A percentile compares a stretch with the other conserved stretches of the same genome.
Evolutionary conservation across 1,284 basidiomycete genomes (phyloP).

Genomic region (Wallemia hederae): DNA sequence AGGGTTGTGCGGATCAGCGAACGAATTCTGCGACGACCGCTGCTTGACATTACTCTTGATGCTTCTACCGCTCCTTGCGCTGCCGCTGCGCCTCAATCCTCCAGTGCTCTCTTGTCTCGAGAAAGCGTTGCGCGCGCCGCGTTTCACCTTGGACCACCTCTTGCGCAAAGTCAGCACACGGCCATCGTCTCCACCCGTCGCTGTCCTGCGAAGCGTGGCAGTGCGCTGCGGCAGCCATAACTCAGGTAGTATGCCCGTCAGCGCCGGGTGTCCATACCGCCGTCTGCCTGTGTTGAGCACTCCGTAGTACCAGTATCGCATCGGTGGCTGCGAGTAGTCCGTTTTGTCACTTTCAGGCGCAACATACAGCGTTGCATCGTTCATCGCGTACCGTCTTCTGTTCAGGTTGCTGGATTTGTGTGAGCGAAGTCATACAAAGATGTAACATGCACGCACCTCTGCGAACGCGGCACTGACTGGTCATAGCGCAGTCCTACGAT

Average conservation of each 20-base stretch:
- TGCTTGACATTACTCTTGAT: too few relatives aligned
- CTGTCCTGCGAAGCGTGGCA: background rate
- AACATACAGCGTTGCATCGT: slow-evolving; percentile 79
- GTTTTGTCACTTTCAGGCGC: slow-evolving; percentile 67
- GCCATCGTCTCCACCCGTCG: background rate
- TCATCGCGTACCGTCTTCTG: slow-evolving; percentile 53
- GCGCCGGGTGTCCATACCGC: slow-evolving; percentile 66
- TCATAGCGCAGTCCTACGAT: background rate
- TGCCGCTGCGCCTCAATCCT: too few relatives aligned
- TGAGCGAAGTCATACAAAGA: background rate
- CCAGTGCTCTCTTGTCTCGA: background rate
- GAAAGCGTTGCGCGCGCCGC: background rate
- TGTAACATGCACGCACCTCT: slow-evolving; percentile 8
- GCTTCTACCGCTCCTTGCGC: background rate
- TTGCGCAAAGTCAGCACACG: background rate
- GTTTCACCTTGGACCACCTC: background rate
- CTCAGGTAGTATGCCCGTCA: slow-evolving; percentile 56
- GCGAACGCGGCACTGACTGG: slow-evolving; percentile 4
- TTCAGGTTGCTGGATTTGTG: slow-evolving; percentile 35
- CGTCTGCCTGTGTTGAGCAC: slow-evolving; percentile 45
- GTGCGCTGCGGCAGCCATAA: slow-evolving; percentile 46
- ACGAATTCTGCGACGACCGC: background rate
- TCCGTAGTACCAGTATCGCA: slow-evolving; percentile 70
- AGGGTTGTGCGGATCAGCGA: background rate
- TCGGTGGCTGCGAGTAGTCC: slow-evolving; percentile 83